Conservation (phyloP, 768 basidiomycete genomes). For the Suillus fuscotomentosus region DNA sequence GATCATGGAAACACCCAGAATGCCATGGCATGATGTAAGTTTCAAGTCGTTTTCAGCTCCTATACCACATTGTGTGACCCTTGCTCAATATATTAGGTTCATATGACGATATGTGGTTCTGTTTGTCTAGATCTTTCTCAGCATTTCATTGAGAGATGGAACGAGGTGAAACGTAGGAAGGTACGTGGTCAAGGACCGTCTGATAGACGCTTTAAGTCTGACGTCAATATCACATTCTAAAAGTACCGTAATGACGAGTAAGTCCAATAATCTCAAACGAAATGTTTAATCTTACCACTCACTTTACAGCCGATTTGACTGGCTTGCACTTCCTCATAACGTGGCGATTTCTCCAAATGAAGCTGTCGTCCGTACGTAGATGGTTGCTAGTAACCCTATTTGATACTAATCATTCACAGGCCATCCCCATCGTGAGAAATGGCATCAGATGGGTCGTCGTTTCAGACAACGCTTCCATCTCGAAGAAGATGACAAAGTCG, state of each 20-base stretch:
- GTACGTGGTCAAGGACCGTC: slow-evolving; percentile 30
- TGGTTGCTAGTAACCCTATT: background rate
- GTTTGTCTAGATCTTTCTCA: slow-evolving; percentile 89
- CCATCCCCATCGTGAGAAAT: slow-evolving; percentile 69
- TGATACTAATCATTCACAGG: slow-evolving; percentile 23
- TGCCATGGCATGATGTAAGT: slow-evolving; percentile 96
- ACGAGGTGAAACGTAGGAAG: slow-evolving; percentile 84
- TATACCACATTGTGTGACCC: slow-evolving; percentile 2
- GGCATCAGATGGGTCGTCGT: slow-evolving; percentile 52
- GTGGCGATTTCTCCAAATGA: slow-evolving; percentile 61
- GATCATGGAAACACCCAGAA: slow-evolving; percentile 65
- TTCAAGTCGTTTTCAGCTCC: background rate
- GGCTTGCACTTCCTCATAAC: slow-evolving; percentile 82
- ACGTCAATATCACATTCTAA: background rate
- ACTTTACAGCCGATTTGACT: slow-evolving; percentile 45
- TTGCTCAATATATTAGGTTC: slow-evolving; percentile 45
- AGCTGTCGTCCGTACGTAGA: slow-evolving; percentile 53
- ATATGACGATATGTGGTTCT: slow-evolving; percentile 81
- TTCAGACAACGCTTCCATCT: slow-evolving; percentile 70
- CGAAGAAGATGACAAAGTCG: slow-evolving; percentile 37
- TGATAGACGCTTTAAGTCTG: background rate
- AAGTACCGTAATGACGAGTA: slow-evolving; percentile 45
- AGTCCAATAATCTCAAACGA: slow-evolving; percentile 18
- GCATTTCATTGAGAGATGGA: slow-evolving; percentile 93
- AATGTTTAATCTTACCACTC: slow-evolving; percentile 9